phyloP scores from a whole-genome alignment of 805 yeast species.

The Yarrowia sp. region DNA sequence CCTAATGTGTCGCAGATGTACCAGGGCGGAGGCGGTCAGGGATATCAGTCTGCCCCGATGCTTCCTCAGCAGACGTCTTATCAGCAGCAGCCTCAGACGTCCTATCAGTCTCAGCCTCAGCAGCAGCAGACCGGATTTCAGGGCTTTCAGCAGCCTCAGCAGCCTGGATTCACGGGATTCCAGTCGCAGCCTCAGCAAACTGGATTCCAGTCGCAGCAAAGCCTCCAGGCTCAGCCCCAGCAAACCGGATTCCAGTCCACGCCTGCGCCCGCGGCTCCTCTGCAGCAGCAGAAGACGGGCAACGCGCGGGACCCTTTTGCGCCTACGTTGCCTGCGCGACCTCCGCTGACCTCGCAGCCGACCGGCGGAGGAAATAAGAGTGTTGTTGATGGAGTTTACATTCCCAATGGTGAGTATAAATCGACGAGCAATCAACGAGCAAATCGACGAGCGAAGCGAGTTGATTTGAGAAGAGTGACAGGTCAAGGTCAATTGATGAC shows the following conservation, averaged over 20 bases:
- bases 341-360: conserved; percentile 29
- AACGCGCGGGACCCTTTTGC: conserved; percentile 25
- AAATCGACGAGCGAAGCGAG: no score
- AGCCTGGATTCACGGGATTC: conserved; percentile 6
- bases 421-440: no score
- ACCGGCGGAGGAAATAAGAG: conserved; percentile 29
- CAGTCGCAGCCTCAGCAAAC: conserved; percentile 19
- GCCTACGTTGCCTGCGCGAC: conserved; percentile 19
- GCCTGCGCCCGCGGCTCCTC: conserved; percentile 3
- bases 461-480: no score
- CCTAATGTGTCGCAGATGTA: conserved; percentile 26
- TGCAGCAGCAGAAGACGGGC: conserved; percentile 25
- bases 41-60: conserved; percentile 26
- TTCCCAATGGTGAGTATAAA: conserved; percentile 25
- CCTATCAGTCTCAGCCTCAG: background rate
- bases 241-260: conserved; percentile 24
- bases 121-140: no score
- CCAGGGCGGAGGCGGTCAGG: conserved; percentile 24
- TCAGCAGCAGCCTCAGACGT: no score
- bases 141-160: background rate
- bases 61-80: conserved; percentile 19
- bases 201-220: conserved; percentile 8
- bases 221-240: conserved; percentile 29
- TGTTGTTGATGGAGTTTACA: conserved; percentile 19
- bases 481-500: no score